A percentile compares a stretch with the other conserved stretches of the same genome.
phyloP scores from a whole-genome alignment of 257 asterid genomes.

The Solanum ossicruentum region DNA sequence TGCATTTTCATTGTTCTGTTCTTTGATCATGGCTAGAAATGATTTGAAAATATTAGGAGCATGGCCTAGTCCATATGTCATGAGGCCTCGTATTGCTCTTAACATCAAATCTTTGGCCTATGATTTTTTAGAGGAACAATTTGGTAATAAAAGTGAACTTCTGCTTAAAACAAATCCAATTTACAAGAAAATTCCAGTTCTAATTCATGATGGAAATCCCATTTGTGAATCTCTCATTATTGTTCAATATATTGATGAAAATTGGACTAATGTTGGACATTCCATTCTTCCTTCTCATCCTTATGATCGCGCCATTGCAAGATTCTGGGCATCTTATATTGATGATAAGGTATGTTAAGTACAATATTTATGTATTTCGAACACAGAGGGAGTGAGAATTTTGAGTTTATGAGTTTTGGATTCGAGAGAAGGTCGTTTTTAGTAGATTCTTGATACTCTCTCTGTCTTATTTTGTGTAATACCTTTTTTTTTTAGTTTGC shows the following conservation, averaged over 20 bases:
- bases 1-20: not conserved
- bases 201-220: conserved; percentile 12
- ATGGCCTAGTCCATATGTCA: conserved; percentile 21
- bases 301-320: conserved; percentile 14
- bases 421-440: not conserved
- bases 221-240: conserved; percentile 16
- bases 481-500: too few species aligned
- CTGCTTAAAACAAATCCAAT: conserved; percentile 24
- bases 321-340: conserved; percentile 23
- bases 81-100: conserved; percentile 16
- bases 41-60: conserved; percentile 17
- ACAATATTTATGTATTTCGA: too few species aligned
- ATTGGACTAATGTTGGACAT: conserved; percentile 9
- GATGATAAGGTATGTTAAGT: conserved; percentile 9
- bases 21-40: not conserved
- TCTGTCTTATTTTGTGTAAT: too few species aligned
- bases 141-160: conserved; percentile 14
- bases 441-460: not conserved
- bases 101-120: conserved; percentile 11
- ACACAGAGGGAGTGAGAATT: not conserved
- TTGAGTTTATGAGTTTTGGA: not conserved
- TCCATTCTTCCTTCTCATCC: conserved; percentile 16
- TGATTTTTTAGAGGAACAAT: conserved; percentile 16
- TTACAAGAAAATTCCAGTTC: conserved; percentile 24
- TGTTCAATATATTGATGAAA: conserved; percentile 23